phyloP scores from a whole-genome alignment of 2,329 filamentous ascomycete genomes.

The Botrytis aclada region DNA sequence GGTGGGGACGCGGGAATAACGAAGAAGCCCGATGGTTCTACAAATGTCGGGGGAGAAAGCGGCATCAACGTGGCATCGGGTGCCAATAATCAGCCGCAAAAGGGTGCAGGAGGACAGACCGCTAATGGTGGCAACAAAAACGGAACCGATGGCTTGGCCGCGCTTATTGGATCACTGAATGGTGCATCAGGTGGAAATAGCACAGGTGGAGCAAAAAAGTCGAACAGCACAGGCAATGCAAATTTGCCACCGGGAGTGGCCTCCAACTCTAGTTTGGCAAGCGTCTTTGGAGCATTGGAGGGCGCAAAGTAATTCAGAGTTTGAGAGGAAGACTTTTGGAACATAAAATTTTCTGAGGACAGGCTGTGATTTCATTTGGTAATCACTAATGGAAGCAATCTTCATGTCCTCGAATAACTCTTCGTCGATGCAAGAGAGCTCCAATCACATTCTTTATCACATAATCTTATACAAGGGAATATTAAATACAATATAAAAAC shows the following conservation, averaged over 20 bases:
- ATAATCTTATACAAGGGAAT: neutral
- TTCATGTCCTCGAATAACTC: neutral
- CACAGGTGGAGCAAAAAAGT: conserved; percentile 10
- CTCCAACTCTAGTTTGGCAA: conserved; percentile 9
- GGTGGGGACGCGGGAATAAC: conserved; percentile 1
- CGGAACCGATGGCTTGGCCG: neutral
- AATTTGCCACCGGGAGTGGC: conserved; percentile 11
- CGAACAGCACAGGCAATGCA: conserved; percentile 3
- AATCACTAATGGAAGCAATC: neutral
- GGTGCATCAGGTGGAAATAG: conserved; percentile 5
- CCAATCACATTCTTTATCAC: neutral
- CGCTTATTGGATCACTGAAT: conserved; percentile 7
- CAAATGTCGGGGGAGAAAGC: conserved; percentile 1
- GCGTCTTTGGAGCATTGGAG: conserved; percentile 16
- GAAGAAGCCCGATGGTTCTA: conserved; percentile 12
- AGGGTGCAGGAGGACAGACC: neutral
- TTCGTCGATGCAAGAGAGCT: neutral
- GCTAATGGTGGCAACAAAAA: conserved; percentile 1
- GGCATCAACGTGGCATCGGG: conserved; percentile 7
- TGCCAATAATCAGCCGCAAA: neutral
- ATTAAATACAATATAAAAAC: neutral
- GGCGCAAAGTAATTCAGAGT: neutral
- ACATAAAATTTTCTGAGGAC: neutral
- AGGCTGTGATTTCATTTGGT: too few relatives aligned
- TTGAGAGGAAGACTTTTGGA: neutral